phyloP scores from a whole-genome alignment of 345 rosid species.

The Turnera subulata region DNA sequence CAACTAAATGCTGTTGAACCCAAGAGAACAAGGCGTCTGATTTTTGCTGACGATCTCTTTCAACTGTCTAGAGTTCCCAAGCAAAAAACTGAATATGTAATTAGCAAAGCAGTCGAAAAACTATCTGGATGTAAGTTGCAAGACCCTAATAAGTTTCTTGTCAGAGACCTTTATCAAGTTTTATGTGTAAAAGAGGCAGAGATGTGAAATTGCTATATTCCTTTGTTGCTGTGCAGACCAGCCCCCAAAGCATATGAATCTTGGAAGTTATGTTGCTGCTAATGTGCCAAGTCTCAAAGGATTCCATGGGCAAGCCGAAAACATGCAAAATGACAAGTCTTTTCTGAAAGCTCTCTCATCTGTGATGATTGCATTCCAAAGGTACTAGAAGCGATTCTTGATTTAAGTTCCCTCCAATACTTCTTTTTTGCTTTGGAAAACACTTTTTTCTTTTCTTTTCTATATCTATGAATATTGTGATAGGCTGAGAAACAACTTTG shows the following conservation, averaged over 20 bases:
- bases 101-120: slow-evolving; percentile 68
- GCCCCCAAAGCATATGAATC: slow-evolving; percentile 57
- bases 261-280: slow-evolving; percentile 57
- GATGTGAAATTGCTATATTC: background rate
- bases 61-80: slow-evolving; percentile 77
- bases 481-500: too few relatives aligned
- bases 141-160: background rate
- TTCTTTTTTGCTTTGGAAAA: background rate
- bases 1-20: slow-evolving; percentile 58
- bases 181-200: background rate
- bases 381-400: slow-evolving; percentile 35
- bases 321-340: slow-evolving; percentile 47
- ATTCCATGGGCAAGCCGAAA: slow-evolving; percentile 43
- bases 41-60: slow-evolving; percentile 87
- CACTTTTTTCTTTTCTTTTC: too few relatives aligned
- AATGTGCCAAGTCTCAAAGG: slow-evolving; percentile 67
- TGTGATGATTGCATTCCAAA: slow-evolving; percentile 68
- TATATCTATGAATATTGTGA: too few relatives aligned
- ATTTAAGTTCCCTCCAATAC: too few relatives aligned
- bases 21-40: slow-evolving; percentile 48
- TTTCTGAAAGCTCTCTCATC: slow-evolving; percentile 66
- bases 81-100: slow-evolving; percentile 54
- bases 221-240: slow-evolving; percentile 49
- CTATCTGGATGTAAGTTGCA: slow-evolving; percentile 83
- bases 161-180: background rate